phyloP scores from a whole-genome alignment of 352 stramenopile genomes.

The Pseudoperonospora humuli region DNA sequence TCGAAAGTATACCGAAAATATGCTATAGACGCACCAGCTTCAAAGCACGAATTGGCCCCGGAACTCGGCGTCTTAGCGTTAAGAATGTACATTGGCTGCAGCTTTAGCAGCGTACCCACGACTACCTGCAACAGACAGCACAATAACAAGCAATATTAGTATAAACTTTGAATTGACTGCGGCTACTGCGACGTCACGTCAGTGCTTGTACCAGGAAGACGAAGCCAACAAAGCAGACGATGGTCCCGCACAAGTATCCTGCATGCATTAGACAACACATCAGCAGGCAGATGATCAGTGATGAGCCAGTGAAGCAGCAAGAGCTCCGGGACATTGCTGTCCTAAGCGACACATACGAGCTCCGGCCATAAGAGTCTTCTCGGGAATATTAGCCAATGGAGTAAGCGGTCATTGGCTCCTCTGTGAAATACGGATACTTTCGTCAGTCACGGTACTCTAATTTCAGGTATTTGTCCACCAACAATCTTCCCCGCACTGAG shows the following conservation, averaged over 20 bases:
- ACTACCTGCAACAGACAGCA: conserved; percentile 35
- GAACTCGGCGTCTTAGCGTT: conserved; percentile 64
- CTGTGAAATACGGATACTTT: too few species aligned
- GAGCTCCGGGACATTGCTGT: not conserved
- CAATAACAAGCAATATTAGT: conserved; percentile 1
- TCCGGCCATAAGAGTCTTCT: conserved; percentile 14
- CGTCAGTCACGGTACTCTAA: conserved; percentile 2
- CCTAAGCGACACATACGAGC: conserved; percentile 10
- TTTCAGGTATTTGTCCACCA: conserved; percentile 10
- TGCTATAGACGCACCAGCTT: conserved; percentile 44
- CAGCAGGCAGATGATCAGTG: not conserved
- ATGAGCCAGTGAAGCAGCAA: not conserved
- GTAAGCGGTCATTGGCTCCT: too few species aligned
- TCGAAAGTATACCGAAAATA: not conserved
- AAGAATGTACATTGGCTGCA: conserved; percentile 67
- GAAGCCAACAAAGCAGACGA: conserved; percentile 71
- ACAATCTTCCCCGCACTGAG: not conserved
- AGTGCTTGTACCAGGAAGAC: conserved; percentile 57
- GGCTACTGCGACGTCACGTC: conserved; percentile 8
- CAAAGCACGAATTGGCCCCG: conserved; percentile 65
- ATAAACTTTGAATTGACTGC: not conserved
- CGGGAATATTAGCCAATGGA: conserved; percentile 13
- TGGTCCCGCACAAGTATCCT: conserved; percentile 72
- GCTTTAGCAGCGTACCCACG: conserved; percentile 59
- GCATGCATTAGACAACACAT: not conserved